phyloP scores from a whole-genome alignment of 257 asterid species.

The Dorcoceras hygrometricum region DNA sequence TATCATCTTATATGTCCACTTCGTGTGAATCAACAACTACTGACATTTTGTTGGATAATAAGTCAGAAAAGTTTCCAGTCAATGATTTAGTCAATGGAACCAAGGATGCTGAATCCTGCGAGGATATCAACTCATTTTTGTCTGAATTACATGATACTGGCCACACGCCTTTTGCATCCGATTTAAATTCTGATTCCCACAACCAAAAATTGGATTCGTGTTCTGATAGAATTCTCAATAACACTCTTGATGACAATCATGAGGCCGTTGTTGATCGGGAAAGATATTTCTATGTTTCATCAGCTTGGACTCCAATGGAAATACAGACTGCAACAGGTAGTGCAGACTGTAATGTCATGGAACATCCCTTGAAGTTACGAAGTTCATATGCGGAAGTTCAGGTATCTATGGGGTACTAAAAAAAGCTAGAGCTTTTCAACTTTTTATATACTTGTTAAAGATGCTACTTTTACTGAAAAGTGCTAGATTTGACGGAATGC shows the following conservation, averaged over 20 bases:
- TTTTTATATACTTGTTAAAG: constrained; percentile 6
- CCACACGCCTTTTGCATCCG: constrained; percentile 34
- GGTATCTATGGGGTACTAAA: constrained; percentile 35
- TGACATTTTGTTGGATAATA: constrained; percentile 37
- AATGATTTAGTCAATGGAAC: constrained; percentile 34
- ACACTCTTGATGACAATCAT: constrained; percentile 22
- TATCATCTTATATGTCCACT: constrained; percentile 21
- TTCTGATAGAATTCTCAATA: constrained; percentile 31
- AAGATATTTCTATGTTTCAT: constrained; percentile 34
- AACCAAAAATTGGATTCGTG: constrained; percentile 24
- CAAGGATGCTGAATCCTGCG: constrained; percentile 28
- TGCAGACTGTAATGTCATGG: constrained; percentile 54
- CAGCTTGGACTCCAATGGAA: constrained; percentile 85
- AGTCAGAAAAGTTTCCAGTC: constrained; percentile 41
- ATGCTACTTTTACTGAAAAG: background rate
- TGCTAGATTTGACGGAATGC: constrained; percentile 15
- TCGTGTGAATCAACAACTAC: constrained; percentile 24
- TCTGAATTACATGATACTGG: constrained; percentile 46
- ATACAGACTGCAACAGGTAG: constrained; percentile 74
- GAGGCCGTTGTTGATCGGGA: constrained; percentile 24
- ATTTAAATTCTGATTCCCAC: constrained; percentile 23
- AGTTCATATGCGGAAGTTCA: constrained; percentile 76
- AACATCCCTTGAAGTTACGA: constrained; percentile 69
- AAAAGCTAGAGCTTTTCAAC: constrained; percentile 12
- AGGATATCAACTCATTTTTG: constrained; percentile 40